phyloP scores from a whole-genome alignment of 371 early-diverging fungal genomes.

The Syncephalastrum sp. region DNA sequence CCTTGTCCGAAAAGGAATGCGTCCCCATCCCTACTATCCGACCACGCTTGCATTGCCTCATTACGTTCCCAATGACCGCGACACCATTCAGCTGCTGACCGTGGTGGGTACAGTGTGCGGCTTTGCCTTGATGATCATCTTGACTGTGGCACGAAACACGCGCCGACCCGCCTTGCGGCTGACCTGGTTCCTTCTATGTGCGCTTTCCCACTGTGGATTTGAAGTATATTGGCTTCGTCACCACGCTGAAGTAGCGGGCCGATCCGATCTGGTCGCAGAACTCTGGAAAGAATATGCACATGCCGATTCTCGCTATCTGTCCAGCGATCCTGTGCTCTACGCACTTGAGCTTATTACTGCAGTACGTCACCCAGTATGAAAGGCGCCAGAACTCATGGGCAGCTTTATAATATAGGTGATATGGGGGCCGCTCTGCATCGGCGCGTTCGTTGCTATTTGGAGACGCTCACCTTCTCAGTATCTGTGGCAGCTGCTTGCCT shows the following conservation, averaged over 20 bases:
- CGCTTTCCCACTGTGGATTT: conserved; percentile 77
- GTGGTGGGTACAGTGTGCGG: conserved; percentile 35
- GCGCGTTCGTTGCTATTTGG: conserved; percentile 65
- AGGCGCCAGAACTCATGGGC: background rate
- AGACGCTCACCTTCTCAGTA: conserved; percentile 62
- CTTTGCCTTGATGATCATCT: conserved; percentile 25
- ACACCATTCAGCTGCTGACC: conserved; percentile 26
- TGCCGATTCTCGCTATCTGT: conserved; percentile 86
- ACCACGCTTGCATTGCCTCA: conserved; percentile 42
- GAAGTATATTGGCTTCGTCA: conserved; percentile 84
- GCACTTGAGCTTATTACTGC: conserved; percentile 88
- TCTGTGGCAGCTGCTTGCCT: conserved; percentile 65
- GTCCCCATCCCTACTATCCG: conserved; percentile 70
- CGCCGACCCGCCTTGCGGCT: conserved; percentile 40
- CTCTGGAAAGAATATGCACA: conserved; percentile 93
- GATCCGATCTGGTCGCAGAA: conserved; percentile 67
- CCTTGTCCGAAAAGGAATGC: conserved; percentile 11
- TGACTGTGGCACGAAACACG: conserved; percentile 6
- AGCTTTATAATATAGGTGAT: conserved; percentile 46
- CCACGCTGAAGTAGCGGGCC: conserved; percentile 61
- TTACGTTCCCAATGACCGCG: conserved; percentile 48
- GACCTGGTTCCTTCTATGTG: conserved; percentile 80
- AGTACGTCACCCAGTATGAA: conserved; percentile 42
- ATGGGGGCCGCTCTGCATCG: conserved; percentile 77
- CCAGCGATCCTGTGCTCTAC: conserved; percentile 73